Percentiles rank a stretch among this genome's conserved stretches.
These are phyloP conservation scores for Eucalyptus caleyi DNA, from an alignment of 345 rosid species.

Conservation along the genomic window DNA sequence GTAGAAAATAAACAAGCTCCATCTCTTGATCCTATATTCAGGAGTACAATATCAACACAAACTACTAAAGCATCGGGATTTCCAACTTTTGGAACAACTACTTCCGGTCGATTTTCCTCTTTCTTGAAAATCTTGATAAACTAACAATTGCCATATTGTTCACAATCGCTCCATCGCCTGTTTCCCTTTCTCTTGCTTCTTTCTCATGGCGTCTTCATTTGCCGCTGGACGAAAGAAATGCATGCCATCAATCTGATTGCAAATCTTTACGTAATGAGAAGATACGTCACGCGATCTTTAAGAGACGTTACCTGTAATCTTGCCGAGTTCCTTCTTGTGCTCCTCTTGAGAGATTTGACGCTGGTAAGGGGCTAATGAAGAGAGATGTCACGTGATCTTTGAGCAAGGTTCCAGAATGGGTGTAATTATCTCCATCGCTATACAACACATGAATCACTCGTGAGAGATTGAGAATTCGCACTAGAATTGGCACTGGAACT, in stretches of 20 bases:
- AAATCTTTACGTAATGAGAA: background rate
- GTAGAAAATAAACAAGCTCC: background rate
- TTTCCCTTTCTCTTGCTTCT: background rate
- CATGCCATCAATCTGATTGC: background rate
- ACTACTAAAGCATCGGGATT: background rate
- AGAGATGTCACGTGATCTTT: background rate
- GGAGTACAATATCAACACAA: background rate
- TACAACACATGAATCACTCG: conserved; percentile 8
- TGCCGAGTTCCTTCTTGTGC: background rate
- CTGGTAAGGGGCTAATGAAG: background rate
- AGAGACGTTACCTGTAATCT: background rate
- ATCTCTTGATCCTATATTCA: background rate
- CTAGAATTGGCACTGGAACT: background rate
- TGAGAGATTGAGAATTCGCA: conserved; percentile 1
- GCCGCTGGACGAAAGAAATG: background rate
- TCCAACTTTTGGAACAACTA: background rate
- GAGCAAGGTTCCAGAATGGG: background rate
- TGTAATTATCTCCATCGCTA: conserved; percentile 9
- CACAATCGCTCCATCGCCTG: background rate
- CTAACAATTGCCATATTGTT: background rate
- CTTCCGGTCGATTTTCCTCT: background rate
- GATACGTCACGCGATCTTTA: background rate
- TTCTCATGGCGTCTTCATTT: background rate
- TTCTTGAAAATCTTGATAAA: background rate
- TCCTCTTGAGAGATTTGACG: background rate